Evolutionary conservation across 805 yeast species (phyloP), one percentile per base, ranked within the genome.

Genomic region (Candida verbasci): DNA sequence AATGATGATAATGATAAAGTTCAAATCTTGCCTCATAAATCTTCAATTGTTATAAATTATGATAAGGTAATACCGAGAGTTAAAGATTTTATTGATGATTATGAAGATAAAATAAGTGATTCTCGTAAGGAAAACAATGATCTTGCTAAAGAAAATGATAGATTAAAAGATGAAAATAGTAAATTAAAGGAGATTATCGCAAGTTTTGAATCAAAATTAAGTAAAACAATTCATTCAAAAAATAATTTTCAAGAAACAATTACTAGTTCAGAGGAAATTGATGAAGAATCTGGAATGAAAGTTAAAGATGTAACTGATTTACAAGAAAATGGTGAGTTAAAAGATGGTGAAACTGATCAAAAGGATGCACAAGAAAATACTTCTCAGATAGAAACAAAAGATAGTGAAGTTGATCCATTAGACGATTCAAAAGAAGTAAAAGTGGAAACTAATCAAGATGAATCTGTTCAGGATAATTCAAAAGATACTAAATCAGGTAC

Each of bases 161-260:
- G 3, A 15, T 24, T 33, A 12, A 24, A 25, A 20, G 36, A 33
- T n/a, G n/a, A n/a, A n/a, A n/a, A n/a, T n/a, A n/a, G n/a, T n/a
- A n/a, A n/a, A n/a, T n/a, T n/a, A n/a, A n/a, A n/a, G n/a, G n/a
- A n/a, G n/a, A n/a, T n/a, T n/a, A n/a, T n/a, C n/a, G n/a, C n/a
- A n/a, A n/a, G n/a, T n/a, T n/a, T n/a, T n/a, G n/a, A n/a, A n/a
- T n/a, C n/a, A n/a, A n/a, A n/a, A n/a, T n/a, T n/a, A n/a, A n/a
- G n/a, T n/a, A n/a, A n/a, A 29, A 18, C 11, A 5, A 22, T 11
- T 22, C 25, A 11, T n/a, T 7, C n/a, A 9, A 9, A n/a, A 24
- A n/a, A 24, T 9, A 25, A n/a, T 14, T 25, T 17, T 14, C 17
- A 25, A 25, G 28, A 25, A 3, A 12, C 28, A 25, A 15, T 24